Percentiles rank a stretch among this genome's conserved stretches.
Conservation (phyloP, 768 basidiomycete genomes). For the Boletus rubescentipes region DNA sequence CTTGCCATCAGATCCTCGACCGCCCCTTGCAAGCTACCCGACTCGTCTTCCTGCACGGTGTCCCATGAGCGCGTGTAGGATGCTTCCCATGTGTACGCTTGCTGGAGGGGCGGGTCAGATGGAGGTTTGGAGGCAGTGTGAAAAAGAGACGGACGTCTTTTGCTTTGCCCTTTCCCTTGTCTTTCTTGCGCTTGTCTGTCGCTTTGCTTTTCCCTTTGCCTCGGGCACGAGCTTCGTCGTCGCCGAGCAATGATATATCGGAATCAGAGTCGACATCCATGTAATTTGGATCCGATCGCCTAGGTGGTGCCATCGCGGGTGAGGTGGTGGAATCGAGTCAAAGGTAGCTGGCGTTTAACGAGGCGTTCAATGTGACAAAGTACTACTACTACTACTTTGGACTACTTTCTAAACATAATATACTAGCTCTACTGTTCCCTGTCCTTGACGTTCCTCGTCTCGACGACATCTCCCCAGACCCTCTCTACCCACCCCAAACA, state of each 20-base stretch:
- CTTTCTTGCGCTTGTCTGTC: conserved; percentile 49
- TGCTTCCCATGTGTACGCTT: conserved; percentile 95
- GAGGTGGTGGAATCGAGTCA: no score
- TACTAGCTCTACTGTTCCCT: no score
- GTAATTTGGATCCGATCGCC: conserved; percentile 32
- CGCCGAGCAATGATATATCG: conserved; percentile 62
- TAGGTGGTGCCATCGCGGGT: conserved; percentile 26
- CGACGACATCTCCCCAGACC: conserved; percentile 52
- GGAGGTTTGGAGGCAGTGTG: background rate
- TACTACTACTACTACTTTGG: no score
- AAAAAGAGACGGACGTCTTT: conserved; percentile 31
- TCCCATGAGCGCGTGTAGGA: conserved; percentile 96
- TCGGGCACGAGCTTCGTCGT: conserved; percentile 46
- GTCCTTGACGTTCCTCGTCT: conserved; percentile 1
- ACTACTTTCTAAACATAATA: no score
- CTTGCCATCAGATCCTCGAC: conserved; percentile 89
- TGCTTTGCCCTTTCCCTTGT: conserved; percentile 45
- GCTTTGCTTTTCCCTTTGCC: conserved; percentile 59
- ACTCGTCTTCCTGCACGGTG: conserved; percentile 93
- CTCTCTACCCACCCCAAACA: conserved; percentile 54
- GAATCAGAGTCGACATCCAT: conserved; percentile 71
- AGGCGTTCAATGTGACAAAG: no score
- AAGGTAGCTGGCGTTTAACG: no score
- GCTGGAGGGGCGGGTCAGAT: conserved; percentile 39
- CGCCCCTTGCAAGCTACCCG: conserved; percentile 84